Evolutionary conservation across 2,329 filamentous ascomycete genomes (phyloP).

Genomic region (Ilyonectria robusta): DNA sequence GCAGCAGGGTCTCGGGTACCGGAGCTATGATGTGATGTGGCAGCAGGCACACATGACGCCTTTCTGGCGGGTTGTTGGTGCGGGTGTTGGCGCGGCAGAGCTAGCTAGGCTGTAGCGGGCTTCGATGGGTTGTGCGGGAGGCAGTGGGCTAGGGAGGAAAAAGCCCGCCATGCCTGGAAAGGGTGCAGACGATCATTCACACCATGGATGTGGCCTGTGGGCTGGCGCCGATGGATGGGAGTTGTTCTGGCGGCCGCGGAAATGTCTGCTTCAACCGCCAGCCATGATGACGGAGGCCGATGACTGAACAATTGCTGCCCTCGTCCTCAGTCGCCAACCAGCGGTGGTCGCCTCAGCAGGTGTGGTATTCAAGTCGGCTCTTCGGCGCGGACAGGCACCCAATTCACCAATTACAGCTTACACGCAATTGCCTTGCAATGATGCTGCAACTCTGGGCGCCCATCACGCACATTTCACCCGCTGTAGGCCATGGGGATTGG

Average conservation of each 20-base stretch:
- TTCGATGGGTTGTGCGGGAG: conserved; percentile 14
- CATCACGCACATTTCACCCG: conserved; percentile 24
- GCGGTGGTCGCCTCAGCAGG: neutral
- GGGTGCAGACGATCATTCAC: neutral
- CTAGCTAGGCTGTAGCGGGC: conserved; percentile 19
- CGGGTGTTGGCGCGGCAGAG: conserved; percentile 20
- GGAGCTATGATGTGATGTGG: conserved; percentile 26
- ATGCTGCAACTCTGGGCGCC: conserved; percentile 18
- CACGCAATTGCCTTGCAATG: conserved; percentile 2
- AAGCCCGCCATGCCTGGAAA: conserved; percentile 6
- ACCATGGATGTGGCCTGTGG: neutral
- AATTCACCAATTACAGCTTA: neutral
- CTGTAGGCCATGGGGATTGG: conserved; percentile 3
- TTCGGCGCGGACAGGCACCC: conserved; percentile 18
- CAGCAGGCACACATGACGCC: conserved; percentile 25
- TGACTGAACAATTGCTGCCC: neutral
- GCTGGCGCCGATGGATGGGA: neutral
- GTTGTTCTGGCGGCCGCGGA: neutral
- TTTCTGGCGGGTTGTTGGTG: conserved; percentile 12
- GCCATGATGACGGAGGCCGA: neutral
- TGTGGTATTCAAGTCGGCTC: conserved; percentile 5
- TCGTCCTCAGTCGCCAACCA: neutral
- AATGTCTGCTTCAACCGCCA: neutral
- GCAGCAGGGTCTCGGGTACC: conserved; percentile 6
- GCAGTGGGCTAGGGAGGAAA: neutral